Percentiles rank a stretch among this genome's conserved stretches.
Evolutionary conservation across 805 yeast genomes (phyloP).

Genomic region (Wickerhamomyces ciferrii): DNA sequence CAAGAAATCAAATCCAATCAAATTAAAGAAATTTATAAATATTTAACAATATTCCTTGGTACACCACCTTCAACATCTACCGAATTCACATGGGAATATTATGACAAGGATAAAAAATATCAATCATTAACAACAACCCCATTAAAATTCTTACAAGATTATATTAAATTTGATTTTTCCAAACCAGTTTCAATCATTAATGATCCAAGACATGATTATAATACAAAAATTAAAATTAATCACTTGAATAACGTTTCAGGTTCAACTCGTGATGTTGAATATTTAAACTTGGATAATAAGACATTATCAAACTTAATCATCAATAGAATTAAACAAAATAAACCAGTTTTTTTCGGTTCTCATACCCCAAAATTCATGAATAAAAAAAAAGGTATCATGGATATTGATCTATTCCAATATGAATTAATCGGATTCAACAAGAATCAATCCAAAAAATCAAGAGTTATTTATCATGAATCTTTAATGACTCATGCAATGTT

Average conservation of each 20-base stretch:
- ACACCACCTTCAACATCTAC: slow-evolving; percentile 73
- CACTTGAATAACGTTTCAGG: slow-evolving; percentile 70
- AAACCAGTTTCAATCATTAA: slow-evolving; percentile 63
- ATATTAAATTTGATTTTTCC: slow-evolving; percentile 46
- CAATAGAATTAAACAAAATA: slow-evolving; percentile 62
- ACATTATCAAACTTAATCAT: slow-evolving; percentile 57
- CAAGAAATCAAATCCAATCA: slow-evolving; percentile 28
- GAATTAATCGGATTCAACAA: slow-evolving; percentile 49
- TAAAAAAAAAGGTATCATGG: slow-evolving; percentile 62
- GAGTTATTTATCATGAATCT: slow-evolving; percentile 66
- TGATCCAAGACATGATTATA: slow-evolving; percentile 75
- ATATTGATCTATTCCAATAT: slow-evolving; percentile 64
- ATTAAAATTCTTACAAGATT: slow-evolving; percentile 48
- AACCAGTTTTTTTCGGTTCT: slow-evolving; percentile 84
- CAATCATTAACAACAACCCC: slow-evolving; percentile 56
- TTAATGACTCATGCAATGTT: slow-evolving; percentile 91
- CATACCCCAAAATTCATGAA: slow-evolving; percentile 81
- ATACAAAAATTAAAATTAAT: slow-evolving; percentile 62
- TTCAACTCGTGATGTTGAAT: slow-evolving; percentile 62
- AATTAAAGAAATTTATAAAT: slow-evolving; percentile 57
- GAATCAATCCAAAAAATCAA: slow-evolving; percentile 55
- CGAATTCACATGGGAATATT: slow-evolving; percentile 67
- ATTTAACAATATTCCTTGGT: slow-evolving; percentile 67
- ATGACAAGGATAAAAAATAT: slow-evolving; percentile 60
- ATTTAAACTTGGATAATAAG: slow-evolving; percentile 62